These are phyloP conservation scores for Stipa capillata DNA, from an alignment of 176 grass and related monocot genomes.

Conservation along the genomic window DNA sequence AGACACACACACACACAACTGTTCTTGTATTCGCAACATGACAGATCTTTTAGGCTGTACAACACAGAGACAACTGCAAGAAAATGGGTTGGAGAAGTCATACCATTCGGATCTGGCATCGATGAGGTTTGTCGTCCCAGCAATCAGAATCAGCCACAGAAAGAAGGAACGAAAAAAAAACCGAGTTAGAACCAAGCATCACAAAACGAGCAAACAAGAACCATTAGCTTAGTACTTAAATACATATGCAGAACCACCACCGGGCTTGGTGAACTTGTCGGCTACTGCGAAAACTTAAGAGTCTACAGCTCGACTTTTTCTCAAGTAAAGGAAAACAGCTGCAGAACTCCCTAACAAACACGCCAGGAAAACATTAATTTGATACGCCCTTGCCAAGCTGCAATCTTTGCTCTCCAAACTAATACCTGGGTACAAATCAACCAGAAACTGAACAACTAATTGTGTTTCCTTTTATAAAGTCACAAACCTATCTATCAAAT, in stretches of 20 bases:
- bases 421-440: neutral
- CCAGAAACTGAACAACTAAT: neutral
- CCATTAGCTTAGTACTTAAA: neutral
- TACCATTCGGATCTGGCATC: slow-evolving; percentile 60
- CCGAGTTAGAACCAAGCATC: slow-evolving; percentile 18
- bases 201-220: neutral
- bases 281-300: neutral
- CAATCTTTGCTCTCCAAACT: slow-evolving; percentile 5
- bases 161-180: neutral
- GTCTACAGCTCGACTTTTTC: too few relatives aligned
- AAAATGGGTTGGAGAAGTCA: slow-evolving; percentile 2
- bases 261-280: neutral
- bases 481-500: neutral
- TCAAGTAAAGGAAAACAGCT: neutral
- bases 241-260: neutral
- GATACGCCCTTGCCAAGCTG: neutral
- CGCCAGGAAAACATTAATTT: neutral
- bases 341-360: slow-evolving; percentile 1
- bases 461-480: neutral
- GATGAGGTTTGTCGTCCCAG: neutral
- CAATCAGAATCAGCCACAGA: slow-evolving; percentile 17
- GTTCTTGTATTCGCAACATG: neutral
- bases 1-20: neutral
- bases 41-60: neutral
- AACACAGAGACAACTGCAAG: neutral